Evolutionary conservation across 805 yeast genomes (phyloP).

Genomic region (Ogataea sp.): DNA sequence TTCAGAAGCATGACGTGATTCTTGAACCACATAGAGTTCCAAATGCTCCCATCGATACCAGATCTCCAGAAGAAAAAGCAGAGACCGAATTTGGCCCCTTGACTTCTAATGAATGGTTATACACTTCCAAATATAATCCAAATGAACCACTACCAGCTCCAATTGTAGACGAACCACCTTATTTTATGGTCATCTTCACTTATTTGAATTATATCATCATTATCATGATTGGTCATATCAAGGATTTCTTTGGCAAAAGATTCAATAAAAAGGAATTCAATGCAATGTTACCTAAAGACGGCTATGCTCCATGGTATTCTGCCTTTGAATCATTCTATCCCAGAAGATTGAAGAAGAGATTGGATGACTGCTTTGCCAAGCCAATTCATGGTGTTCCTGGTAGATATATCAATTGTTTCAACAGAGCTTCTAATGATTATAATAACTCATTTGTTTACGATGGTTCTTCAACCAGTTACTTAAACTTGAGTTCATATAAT

Average conservation of each 20-base stretch:
- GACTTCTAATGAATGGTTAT: constrained; percentile 56
- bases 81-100: constrained; percentile 70
- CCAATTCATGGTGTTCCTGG: constrained; percentile 99
- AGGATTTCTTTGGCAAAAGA: constrained; percentile 77
- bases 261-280: constrained; percentile 60
- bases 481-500: constrained; percentile 86
- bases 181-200: constrained; percentile 68
- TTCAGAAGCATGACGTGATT: not conserved
- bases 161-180: constrained; percentile 78
- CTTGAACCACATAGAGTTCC: constrained; percentile 16
- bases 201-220: constrained; percentile 78
- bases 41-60: constrained; percentile 22
- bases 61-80: constrained; percentile 26
- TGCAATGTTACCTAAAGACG: constrained; percentile 69
- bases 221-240: constrained; percentile 81
- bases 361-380: constrained; percentile 91
- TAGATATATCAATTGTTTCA: constrained; percentile 73
- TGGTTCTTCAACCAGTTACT: constrained; percentile 68
- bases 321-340: constrained; percentile 91
- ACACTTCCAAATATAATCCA: constrained; percentile 49
- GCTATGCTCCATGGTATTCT: constrained; percentile 93
- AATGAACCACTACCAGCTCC: constrained; percentile 55
- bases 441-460: constrained; percentile 62
- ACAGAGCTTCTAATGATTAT: constrained; percentile 62
- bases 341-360: constrained; percentile 81